These are phyloP conservation scores for Monoraphidium neglectum DNA, from an alignment of 139 green algal species.

Conservation along the genomic window DNA sequence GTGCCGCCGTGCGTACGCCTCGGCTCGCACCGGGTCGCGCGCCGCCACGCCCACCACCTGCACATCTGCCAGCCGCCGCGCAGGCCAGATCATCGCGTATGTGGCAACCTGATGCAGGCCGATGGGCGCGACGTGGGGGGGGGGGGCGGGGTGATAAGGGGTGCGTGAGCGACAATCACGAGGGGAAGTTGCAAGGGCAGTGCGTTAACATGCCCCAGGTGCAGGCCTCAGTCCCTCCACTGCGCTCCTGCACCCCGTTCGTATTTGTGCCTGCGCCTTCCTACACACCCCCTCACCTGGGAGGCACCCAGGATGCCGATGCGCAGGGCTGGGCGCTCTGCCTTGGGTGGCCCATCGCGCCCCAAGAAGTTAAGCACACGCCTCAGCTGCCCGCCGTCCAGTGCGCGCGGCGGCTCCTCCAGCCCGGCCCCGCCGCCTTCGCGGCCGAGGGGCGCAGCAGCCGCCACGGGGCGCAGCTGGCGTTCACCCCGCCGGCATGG, in stretches of 20 bases:
- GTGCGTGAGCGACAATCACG: neutral
- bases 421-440: no score
- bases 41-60: conserved; percentile 47
- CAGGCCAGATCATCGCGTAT: conserved; percentile 45
- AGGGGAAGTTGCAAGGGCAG: no score
- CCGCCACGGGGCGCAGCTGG: no score
- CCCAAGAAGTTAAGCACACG: conserved; percentile 29
- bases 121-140: no score
- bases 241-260: no score
- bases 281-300: neutral
- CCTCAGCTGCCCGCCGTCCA: conserved; percentile 10
- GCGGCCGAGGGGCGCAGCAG: no score
- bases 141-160: no score
- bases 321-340: neutral
- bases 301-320: conserved; percentile 31
- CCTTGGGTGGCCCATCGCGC: neutral
- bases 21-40: conserved; percentile 29
- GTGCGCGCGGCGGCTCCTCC: no score
- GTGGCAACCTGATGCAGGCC: conserved; percentile 34
- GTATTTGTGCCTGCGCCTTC: no score
- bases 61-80: conserved; percentile 21
- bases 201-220: no score
- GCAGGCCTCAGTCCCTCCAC: no score
- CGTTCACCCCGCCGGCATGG: no score
- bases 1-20: conserved; percentile 38